Evolutionary conservation across 768 basidiomycete species (phyloP).

Genomic region (Cystobasidium ongulense): DNA sequence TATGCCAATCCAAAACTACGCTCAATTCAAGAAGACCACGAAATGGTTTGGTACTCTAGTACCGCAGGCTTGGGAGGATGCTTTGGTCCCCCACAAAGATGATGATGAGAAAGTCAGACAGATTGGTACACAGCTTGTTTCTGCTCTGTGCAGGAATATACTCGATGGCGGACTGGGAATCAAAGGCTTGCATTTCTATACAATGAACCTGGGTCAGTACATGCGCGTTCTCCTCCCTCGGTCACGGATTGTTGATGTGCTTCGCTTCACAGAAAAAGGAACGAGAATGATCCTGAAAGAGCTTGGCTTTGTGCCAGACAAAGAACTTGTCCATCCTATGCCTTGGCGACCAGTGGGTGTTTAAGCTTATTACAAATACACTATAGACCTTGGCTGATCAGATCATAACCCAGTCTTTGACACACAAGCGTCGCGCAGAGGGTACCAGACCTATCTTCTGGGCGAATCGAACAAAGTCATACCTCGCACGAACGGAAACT

Average conservation of each 20-base stretch:
- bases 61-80: conserved; percentile 58
- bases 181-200: conserved; percentile 85
- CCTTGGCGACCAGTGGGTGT: conserved; percentile 83
- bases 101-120: conserved; percentile 93
- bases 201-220: conserved; percentile 62
- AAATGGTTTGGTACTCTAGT: conserved; percentile 77
- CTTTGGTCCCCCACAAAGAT: conserved; percentile 69
- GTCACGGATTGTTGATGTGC: background rate
- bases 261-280: conserved; percentile 59
- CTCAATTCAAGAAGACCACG: conserved; percentile 79
- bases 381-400: conserved; percentile 37
- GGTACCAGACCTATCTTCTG: conserved; percentile 97
- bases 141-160: conserved; percentile 84
- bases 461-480: conserved; percentile 93
- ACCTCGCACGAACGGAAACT: conserved; percentile 89
- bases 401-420: conserved; percentile 62
- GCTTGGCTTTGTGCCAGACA: conserved; percentile 71
- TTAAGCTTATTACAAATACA: background rate
- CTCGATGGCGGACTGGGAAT: conserved; percentile 71
- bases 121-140: conserved; percentile 87
- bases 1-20: conserved; percentile 95
- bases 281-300: conserved; percentile 92
- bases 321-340: conserved; percentile 86
- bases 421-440: conserved; percentile 80
- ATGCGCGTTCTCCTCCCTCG: background rate